Base-by-base conservation (phyloP, 2,329 filamentous ascomycete species). In the Aspergillus sp. region DNA sequence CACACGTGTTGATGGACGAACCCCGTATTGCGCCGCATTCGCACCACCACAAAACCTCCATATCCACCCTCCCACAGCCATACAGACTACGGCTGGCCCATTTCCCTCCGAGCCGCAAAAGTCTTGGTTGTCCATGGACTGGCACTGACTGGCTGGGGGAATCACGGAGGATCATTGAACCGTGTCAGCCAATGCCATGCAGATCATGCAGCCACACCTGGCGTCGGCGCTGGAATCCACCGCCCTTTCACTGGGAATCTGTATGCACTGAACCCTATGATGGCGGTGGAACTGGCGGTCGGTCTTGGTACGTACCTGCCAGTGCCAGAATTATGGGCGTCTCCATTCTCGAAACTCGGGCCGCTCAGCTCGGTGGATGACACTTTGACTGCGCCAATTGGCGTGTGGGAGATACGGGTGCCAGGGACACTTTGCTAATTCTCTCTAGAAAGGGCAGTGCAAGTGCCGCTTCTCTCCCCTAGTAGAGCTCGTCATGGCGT, bases 181-280 rank as follows among this genome's bases (percentile, higher is more conserved):
- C 41, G 41, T 44, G 47, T 50, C 23, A 50, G 47, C 25, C 47
- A 30, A 27, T 50, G 47, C 30, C 25, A 55, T 55, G 53, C 53
- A 55, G 53, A 55, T 55, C 53, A 55, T 55, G 53, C 53, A 55
- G 53, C 53, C 53, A 55, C 53, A 47, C 41, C 53, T 32, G 39
- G 25, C 47, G 21, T 17, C 25, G 25, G 41, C 39, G 53, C 17
- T 27, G 6, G 48, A 54, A 48, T 54, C 57, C 57, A 59, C 57
- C 57, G 57, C 57, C 57, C 57, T 59, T 59, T 59, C 41, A 39
- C 50, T 49, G 23, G 57, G 57, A 36, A 21, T 48, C 39, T 30
- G 30, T 54, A 54, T 54, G 50, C 57, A 49, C 3, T 41, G n/a
- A 59, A 59, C 57, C 57, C 57, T 54, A 54, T 59, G 50, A 11